phyloP scores from a whole-genome alignment of 805 yeast species.

The Candida taoyuanica region DNA sequence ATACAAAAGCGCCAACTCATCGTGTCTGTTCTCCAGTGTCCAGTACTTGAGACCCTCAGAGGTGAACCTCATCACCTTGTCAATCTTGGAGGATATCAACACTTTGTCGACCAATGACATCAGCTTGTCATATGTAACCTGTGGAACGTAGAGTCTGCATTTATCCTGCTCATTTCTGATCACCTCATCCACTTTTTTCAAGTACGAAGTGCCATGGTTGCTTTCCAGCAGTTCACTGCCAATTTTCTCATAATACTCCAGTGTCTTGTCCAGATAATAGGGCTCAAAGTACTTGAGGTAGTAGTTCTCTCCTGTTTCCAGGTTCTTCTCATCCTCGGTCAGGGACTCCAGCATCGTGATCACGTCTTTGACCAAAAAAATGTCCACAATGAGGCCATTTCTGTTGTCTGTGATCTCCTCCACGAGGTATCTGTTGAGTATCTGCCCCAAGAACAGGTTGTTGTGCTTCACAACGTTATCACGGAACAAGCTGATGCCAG shows the following conservation, averaged over 20 bases:
- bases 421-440: conserved; percentile 45
- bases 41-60: conserved; percentile 55
- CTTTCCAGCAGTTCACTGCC: conserved; percentile 40
- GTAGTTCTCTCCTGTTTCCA: conserved; percentile 51
- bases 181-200: conserved; percentile 47
- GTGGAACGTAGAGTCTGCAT: conserved; percentile 49
- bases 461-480: conserved; percentile 51
- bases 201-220: conserved; percentile 49
- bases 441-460: conserved; percentile 45
- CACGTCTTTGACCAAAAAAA: conserved; percentile 53
- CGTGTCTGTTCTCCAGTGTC: conserved; percentile 43
- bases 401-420: conserved; percentile 54
- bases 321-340: conserved; percentile 36
- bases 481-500: conserved; percentile 66
- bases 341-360: conserved; percentile 70
- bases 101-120: conserved; percentile 53
- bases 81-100: conserved; percentile 53
- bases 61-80: conserved; percentile 45
- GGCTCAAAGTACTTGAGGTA: conserved; percentile 68
- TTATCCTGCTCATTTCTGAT: conserved; percentile 61
- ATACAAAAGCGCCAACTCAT: conserved; percentile 44
- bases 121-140: conserved; percentile 48
- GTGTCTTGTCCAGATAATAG: conserved; percentile 48
- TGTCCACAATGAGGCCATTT: conserved; percentile 51
- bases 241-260: conserved; percentile 46